Percentiles rank a stretch among this genome's conserved stretches.
These are phyloP conservation scores for Monilinia fructicola DNA, from an alignment of 2,329 filamentous ascomycete genomes.

Conservation along the genomic window DNA sequence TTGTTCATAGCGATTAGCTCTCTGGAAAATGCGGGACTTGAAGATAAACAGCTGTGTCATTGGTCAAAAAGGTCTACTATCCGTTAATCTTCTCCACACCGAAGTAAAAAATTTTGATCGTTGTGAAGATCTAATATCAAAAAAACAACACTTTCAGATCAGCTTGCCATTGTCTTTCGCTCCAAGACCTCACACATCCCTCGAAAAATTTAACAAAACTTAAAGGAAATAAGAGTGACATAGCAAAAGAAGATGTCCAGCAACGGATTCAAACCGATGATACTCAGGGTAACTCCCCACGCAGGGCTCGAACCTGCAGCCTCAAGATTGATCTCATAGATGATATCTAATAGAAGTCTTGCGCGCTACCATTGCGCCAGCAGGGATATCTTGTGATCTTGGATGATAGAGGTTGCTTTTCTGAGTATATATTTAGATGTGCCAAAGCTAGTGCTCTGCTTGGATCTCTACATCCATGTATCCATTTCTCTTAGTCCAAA, in stretches of 20 bases:
- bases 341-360: slow-evolving; percentile 9
- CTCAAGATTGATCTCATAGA: not conserved
- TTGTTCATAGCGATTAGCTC: not conserved
- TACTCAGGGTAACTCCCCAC: slow-evolving; percentile 18
- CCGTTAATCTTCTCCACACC: not conserved
- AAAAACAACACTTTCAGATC: not conserved
- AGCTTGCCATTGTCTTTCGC: not conserved
- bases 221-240: not conserved
- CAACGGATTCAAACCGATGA: slow-evolving; percentile 9
- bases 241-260: not conserved
- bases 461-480: not conserved
- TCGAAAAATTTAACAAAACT: not conserved
- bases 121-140: too few relatives aligned
- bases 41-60: not conserved
- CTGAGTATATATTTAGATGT: rapidly evolving
- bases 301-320: slow-evolving; percentile 8
- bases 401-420: rapidly evolving
- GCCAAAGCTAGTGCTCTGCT: not conserved
- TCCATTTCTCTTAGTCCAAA: not conserved
- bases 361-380: slow-evolving; percentile 21
- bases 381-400: slow-evolving; percentile 12
- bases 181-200: not conserved
- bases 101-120: not conserved
- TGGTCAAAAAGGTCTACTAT: not conserved
- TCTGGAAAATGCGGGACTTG: not conserved